phyloP scores from a whole-genome alignment of 2,329 filamentous ascomycete genomes.

The Chrysoporthe deuterocubensis region DNA sequence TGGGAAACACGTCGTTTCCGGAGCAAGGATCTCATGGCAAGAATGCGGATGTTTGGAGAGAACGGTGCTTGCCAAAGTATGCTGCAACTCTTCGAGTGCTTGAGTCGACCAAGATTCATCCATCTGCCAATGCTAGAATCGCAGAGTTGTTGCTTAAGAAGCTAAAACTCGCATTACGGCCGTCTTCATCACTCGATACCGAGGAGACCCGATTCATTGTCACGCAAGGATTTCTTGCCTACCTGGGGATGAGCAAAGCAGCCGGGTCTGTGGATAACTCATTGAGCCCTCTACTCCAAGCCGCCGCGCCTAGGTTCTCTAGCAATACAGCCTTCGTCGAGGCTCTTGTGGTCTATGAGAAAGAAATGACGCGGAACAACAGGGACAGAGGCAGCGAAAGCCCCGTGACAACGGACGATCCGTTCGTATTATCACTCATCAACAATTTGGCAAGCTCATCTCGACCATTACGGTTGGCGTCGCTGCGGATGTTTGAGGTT shows the following conservation, averaged over 20 bases:
- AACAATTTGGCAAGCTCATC: slow-evolving; percentile 76
- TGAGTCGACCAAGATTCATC: slow-evolving; percentile 64
- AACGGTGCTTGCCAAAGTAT: slow-evolving; percentile 68
- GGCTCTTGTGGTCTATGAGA: slow-evolving; percentile 62
- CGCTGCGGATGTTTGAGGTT: slow-evolving; percentile 71
- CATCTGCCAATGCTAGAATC: slow-evolving; percentile 68
- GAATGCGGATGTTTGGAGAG: slow-evolving; percentile 64
- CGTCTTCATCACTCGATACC: slow-evolving; percentile 61
- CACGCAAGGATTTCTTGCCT: slow-evolving; percentile 74
- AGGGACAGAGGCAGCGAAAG: slow-evolving; percentile 42
- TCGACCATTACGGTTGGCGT: slow-evolving; percentile 73
- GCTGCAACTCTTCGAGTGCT: slow-evolving; percentile 69
- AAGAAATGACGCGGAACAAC: slow-evolving; percentile 34
- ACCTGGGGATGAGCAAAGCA: slow-evolving; percentile 67
- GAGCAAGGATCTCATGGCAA: slow-evolving; percentile 66
- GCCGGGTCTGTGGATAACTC: slow-evolving; percentile 61
- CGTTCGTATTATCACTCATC: slow-evolving; percentile 67
- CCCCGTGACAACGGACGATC: slow-evolving; percentile 61
- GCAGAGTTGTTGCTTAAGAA: slow-evolving; percentile 68
- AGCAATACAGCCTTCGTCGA: slow-evolving; percentile 69
- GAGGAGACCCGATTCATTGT: slow-evolving; percentile 74
- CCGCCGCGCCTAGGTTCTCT: slow-evolving; percentile 68
- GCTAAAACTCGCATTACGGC: slow-evolving; percentile 66
- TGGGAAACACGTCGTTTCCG: slow-evolving; percentile 68
- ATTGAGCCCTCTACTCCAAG: slow-evolving; percentile 68